These are phyloP conservation scores for Blastobotrys robertii DNA, from an alignment of 805 yeast species.

Conservation along the genomic window DNA sequence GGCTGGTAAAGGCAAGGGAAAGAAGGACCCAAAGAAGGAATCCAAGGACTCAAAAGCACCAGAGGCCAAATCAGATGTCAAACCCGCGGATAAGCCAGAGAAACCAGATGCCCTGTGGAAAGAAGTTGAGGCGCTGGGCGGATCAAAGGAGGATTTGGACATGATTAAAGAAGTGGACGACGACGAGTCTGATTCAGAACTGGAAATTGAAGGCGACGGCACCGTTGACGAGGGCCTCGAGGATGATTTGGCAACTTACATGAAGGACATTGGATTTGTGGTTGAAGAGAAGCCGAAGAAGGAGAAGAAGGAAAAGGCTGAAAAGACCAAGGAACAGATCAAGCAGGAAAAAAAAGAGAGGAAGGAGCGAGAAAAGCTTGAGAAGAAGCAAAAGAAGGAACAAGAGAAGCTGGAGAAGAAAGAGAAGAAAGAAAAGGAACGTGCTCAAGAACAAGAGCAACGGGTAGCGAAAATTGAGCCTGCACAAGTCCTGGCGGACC, in stretches of 20 bases:
- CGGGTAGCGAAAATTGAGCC: slow-evolving; percentile 5
- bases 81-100: background rate
- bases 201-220: slow-evolving; percentile 22
- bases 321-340: slow-evolving; percentile 18
- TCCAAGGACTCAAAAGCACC: slow-evolving; percentile 9
- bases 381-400: slow-evolving; percentile 13
- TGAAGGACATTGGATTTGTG: slow-evolving; percentile 61
- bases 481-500: background rate
- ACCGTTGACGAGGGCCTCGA: slow-evolving; percentile 29
- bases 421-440: slow-evolving; percentile 19
- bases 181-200: slow-evolving; percentile 22
- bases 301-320: slow-evolving; percentile 24
- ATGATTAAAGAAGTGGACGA: slow-evolving; percentile 46
- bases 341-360: slow-evolving; percentile 18
- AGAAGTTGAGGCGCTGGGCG: slow-evolving; percentile 45
- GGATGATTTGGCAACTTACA: slow-evolving; percentile 48
- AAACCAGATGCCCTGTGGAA: slow-evolving; percentile 5
- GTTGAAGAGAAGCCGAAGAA: slow-evolving; percentile 25
- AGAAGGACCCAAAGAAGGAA: slow-evolving; percentile 8
- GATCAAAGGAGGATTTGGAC: slow-evolving; percentile 71
- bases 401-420: slow-evolving; percentile 17
- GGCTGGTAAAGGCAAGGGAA: slow-evolving; percentile 12
- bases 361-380: slow-evolving; percentile 17
- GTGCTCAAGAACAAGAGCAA: slow-evolving; percentile 17
- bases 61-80: slow-evolving; percentile 10